Evolutionary conservation across 768 basidiomycete species (phyloP).

Genomic region (Tulasnella sp.): DNA sequence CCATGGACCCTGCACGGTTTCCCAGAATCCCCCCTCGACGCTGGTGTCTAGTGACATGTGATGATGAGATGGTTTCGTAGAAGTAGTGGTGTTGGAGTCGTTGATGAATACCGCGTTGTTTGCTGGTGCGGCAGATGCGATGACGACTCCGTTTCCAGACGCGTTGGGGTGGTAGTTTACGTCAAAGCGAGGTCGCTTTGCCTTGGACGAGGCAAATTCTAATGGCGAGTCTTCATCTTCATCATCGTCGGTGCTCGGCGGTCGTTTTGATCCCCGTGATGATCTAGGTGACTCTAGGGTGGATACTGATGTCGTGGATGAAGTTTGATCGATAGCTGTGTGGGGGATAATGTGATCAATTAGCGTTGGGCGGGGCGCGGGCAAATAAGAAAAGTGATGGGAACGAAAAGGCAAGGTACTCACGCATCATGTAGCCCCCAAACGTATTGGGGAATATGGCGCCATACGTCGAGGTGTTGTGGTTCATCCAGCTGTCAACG

Average conservation of each 20-base stretch:
- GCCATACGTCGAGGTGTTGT: background rate
- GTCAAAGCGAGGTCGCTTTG: slow-evolving; percentile 7
- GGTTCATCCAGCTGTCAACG: background rate
- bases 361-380: background rate
- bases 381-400: background rate
- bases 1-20: slow-evolving; percentile 16
- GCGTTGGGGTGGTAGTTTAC: background rate
- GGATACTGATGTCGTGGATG: background rate
- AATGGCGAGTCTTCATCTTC: background rate
- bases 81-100: background rate
- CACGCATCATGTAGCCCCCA: background rate
- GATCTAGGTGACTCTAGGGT: slow-evolving; percentile 1
- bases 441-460: background rate
- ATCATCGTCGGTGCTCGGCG: background rate
- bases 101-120: background rate
- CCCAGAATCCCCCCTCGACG: slow-evolving; percentile 1
- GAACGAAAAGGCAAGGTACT: background rate
- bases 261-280: slow-evolving; percentile 12
- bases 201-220: background rate
- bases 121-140: background rate
- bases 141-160: background rate
- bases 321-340: slow-evolving; percentile 1
- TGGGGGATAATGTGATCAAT: background rate
- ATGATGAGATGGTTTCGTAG: background rate
- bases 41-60: background rate